These are phyloP conservation scores for Kwoniella sp. DNA, from an alignment of 768 basidiomycete species.

Conservation along the genomic window DNA sequence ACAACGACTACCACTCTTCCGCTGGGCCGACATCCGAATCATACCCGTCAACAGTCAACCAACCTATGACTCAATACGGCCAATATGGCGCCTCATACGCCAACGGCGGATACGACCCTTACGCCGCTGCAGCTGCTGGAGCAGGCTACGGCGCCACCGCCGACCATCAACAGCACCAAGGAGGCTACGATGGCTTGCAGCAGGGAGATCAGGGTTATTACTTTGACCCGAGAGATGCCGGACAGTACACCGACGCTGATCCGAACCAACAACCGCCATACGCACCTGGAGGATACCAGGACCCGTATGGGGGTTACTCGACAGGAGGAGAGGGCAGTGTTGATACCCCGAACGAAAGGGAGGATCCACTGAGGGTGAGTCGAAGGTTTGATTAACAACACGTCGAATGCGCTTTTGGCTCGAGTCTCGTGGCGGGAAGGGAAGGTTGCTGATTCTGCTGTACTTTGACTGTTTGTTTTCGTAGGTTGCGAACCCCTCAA, in stretches of 20 bases:
- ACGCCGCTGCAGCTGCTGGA: conserved; percentile 34
- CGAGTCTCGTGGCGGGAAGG: too few species aligned
- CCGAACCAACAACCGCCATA: conserved; percentile 7
- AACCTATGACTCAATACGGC: conserved; percentile 53
- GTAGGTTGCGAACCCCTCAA: conserved; percentile 43
- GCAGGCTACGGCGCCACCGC: conserved; percentile 22
- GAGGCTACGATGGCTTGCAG: conserved; percentile 34
- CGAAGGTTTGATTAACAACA: not conserved
- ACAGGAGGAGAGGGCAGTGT: conserved; percentile 32
- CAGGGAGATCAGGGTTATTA: conserved; percentile 38
- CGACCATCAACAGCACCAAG: conserved; percentile 6
- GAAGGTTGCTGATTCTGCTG: too few species aligned
- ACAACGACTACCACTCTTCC: conserved; percentile 39
- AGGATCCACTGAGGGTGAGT: conserved; percentile 48
- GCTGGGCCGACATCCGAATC: conserved; percentile 35
- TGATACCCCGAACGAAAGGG: conserved; percentile 41
- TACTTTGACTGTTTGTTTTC: not conserved
- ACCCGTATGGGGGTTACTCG: conserved; percentile 39
- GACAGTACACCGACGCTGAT: conserved; percentile 37
- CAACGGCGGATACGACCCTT: conserved; percentile 55
- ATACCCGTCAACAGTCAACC: conserved; percentile 47
- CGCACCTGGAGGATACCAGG: conserved; percentile 12
- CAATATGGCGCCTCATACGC: conserved; percentile 51
- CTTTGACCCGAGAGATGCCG: conserved; percentile 42
- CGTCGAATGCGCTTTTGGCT: too few species aligned